Base-by-base conservation (phyloP, 306 rosid genomes). In the barrel medic (Medicago truncatula) region DNA sequence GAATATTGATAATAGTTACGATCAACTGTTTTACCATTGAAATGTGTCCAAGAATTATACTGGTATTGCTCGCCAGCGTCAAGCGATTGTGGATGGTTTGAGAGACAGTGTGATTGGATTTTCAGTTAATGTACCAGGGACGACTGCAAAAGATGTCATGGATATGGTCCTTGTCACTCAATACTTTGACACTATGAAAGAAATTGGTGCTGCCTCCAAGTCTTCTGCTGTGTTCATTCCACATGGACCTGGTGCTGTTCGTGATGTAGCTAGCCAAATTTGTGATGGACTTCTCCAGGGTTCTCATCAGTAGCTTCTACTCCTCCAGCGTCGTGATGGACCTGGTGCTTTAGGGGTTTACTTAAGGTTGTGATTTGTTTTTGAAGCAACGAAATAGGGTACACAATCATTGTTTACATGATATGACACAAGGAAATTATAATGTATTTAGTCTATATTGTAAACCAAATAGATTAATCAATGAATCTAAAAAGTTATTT, bases 141-240 rank as follows among this genome's bases (percentile, higher is more conserved):
- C 97, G 1, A 84, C 91, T 1, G 87, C 97, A 2, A 93, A 88
- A 47, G 53, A 47, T 47, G 53, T 47, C 53, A 47, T 47, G 53
- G 53, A 47, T 47, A 47, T 47, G 53, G 97, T 93, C 58, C 92
- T 93, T 49, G 96, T 91, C 76, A 91, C 97, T 16, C 98, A 93
- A 79, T 93, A 93, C 71, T 93, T 93, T 71, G 98, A 93, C 79
- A 93, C 98, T 62, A 91, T 91, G 98, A 93, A 91, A 83, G 98
- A 93, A 43, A 43, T 43, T 43, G 47, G 49, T 43, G 49, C 49
- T 43, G 14, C 49, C 49, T 43, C 49, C 15, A 43, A 43, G 49
- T 43, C 49, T 43, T 43, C 49, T 43, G 14, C 49, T 3, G 49
- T 43, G 49, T 43, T 43, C 49, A 43, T 43, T 10, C 49, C 49